Percentiles rank a stretch among this genome's conserved stretches.
Evolutionary conservation across 1,284 basidiomycete genomes (phyloP).

Genomic region (Rhodotorula sp.): DNA sequence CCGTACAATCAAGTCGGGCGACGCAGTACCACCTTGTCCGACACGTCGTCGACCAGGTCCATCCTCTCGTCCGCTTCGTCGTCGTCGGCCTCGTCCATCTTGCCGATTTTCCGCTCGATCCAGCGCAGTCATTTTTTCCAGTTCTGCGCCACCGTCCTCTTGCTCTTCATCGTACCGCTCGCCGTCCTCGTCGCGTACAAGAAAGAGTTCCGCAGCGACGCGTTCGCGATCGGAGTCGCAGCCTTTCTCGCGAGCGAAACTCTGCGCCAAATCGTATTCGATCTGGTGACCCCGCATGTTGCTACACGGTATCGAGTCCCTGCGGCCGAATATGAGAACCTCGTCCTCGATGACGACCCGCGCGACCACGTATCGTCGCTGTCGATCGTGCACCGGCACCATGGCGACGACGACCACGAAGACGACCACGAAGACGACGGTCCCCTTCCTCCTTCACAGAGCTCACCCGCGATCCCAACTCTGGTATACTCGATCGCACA

Average conservation of each 20-base stretch:
- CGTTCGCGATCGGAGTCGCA: slow-evolving; percentile 27
- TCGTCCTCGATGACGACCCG: neutral
- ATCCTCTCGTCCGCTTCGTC: neutral
- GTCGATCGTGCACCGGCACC: neutral
- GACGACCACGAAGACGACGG: neutral
- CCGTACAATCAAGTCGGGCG: neutral
- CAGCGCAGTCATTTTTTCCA: slow-evolving; percentile 27
- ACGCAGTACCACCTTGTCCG: neutral
- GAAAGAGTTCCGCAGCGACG: slow-evolving; percentile 22
- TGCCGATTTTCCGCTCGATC: slow-evolving; percentile 26
- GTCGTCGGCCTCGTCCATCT: slow-evolving; percentile 18
- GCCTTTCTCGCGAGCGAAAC: slow-evolving; percentile 34
- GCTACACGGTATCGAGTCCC: neutral
- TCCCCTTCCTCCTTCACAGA: neutral
- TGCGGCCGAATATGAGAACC: neutral
- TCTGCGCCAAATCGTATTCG: slow-evolving; percentile 32
- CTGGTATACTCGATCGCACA: slow-evolving; percentile 34
- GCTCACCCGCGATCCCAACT: slow-evolving; percentile 23
- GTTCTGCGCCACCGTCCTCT: slow-evolving; percentile 25
- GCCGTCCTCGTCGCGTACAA: slow-evolving; percentile 17
- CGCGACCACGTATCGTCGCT: neutral
- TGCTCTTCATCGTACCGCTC: slow-evolving; percentile 26
- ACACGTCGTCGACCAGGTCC: neutral
- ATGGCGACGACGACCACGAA: neutral
- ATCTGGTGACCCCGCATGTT: slow-evolving; percentile 6